Percentiles rank a stretch among this genome's conserved stretches.
Conservation (phyloP, 306 rosid genomes). For the Cicer bijugum region DNA sequence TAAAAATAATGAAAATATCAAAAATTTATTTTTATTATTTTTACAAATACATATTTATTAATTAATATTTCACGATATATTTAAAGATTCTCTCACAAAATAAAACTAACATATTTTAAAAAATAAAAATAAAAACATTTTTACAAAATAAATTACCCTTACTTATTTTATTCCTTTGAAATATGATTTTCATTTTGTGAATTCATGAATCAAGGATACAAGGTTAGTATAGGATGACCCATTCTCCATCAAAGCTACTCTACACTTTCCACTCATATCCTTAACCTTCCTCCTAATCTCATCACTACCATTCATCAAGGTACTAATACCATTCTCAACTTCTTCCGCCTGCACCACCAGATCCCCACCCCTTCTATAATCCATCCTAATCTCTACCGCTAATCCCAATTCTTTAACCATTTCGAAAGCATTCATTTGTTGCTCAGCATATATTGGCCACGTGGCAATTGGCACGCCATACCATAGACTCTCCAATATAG, state of each 20-base stretch:
- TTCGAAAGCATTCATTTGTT: conserved; percentile 66
- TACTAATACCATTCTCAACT: conserved; percentile 47
- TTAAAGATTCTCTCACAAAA: too few relatives aligned
- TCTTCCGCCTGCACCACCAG: conserved; percentile 53
- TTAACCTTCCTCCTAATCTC: conserved; percentile 52
- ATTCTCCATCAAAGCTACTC: conserved; percentile 40
- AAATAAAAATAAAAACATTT: too few relatives aligned
- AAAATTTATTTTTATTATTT: too few relatives aligned
- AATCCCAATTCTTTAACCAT: conserved; percentile 66
- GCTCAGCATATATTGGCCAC: conserved; percentile 66
- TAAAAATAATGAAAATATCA: too few relatives aligned
- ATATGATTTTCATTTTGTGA: not conserved
- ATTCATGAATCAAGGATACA: not conserved
- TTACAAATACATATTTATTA: too few relatives aligned
- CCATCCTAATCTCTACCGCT: conserved; percentile 61
- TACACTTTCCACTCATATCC: conserved; percentile 47
- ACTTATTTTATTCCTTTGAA: too few relatives aligned
- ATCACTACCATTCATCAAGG: conserved; percentile 44
- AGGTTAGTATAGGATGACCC: conserved; percentile 47
- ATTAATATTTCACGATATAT: too few relatives aligned
- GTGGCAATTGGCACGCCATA: conserved; percentile 64
- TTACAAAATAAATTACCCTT: not conserved
- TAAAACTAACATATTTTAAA: too few relatives aligned
- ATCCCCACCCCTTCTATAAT: conserved; percentile 51
- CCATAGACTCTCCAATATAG: conserved; percentile 68